Conservation (phyloP, 2,329 filamentous ascomycete species). For the Neospermospora avenae region DNA sequence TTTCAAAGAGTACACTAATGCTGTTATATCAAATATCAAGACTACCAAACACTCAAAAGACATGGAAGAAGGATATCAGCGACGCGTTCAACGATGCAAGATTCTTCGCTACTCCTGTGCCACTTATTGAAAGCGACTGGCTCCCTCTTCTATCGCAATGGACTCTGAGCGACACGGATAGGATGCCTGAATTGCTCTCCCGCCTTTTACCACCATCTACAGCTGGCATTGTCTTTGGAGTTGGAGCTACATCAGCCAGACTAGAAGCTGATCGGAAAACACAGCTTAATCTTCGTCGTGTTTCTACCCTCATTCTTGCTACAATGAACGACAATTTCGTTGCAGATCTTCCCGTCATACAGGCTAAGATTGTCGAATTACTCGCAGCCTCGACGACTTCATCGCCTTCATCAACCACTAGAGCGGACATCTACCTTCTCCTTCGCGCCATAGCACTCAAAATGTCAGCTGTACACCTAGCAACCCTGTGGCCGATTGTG, state of each 20-base stretch:
- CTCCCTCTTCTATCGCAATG: constrained; percentile 81
- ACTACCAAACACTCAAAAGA: constrained; percentile 76
- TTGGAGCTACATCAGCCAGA: constrained; percentile 87
- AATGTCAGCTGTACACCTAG: constrained; percentile 74
- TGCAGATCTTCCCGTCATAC: constrained; percentile 66
- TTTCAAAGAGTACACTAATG: constrained; percentile 67
- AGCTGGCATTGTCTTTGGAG: constrained; percentile 97
- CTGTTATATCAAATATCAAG: constrained; percentile 75
- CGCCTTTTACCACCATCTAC: constrained; percentile 82
- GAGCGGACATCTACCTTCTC: constrained; percentile 87
- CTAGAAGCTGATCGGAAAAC: constrained; percentile 94
- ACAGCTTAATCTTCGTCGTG: constrained; percentile 81
- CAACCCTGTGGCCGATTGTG: constrained; percentile 84
- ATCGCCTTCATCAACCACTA: constrained; percentile 84
- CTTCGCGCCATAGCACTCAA: constrained; percentile 78
- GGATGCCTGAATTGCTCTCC: constrained; percentile 74
- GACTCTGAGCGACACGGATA: constrained; percentile 82
- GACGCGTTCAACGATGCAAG: constrained; percentile 89
- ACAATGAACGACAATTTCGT: constrained; percentile 77
- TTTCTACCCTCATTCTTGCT: constrained; percentile 76
- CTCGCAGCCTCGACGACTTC: constrained; percentile 80
- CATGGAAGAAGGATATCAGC: constrained; percentile 87
- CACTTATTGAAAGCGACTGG: constrained; percentile 72
- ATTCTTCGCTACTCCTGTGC: constrained; percentile 71
- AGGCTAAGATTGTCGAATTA: constrained; percentile 85